These are phyloP conservation scores for Colletotrichum orchidophilum DNA, from an alignment of 2,329 filamentous ascomycete species.

Conservation along the genomic window DNA sequence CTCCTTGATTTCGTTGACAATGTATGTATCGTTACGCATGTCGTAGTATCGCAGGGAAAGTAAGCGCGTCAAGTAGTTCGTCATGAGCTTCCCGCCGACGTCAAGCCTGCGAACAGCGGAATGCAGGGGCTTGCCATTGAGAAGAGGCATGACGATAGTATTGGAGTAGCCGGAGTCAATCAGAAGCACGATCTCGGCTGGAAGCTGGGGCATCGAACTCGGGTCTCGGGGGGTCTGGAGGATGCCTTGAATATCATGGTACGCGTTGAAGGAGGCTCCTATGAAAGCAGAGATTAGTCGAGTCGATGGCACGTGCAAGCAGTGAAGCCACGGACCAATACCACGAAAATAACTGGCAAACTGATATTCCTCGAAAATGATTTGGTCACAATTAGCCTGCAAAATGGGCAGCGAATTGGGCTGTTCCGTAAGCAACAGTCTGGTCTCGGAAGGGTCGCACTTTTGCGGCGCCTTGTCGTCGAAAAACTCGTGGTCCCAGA, in stretches of 20 bases:
- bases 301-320: background rate
- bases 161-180: slow-evolving; percentile 94
- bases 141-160: slow-evolving; percentile 87
- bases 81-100: slow-evolving; percentile 90
- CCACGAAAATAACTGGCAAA: slow-evolving; percentile 87
- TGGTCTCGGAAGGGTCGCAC: slow-evolving; percentile 83
- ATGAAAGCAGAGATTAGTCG: background rate
- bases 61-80: slow-evolving; percentile 90
- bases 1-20: slow-evolving; percentile 97
- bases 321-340: slow-evolving; percentile 61
- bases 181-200: slow-evolving; percentile 84
- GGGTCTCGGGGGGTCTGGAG: slow-evolving; percentile 68
- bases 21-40: slow-evolving; percentile 91
- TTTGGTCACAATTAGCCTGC: slow-evolving; percentile 92
- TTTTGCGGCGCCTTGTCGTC: slow-evolving; percentile 71
- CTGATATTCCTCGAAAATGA: slow-evolving; percentile 96
- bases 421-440: slow-evolving; percentile 85
- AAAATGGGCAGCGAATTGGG: slow-evolving; percentile 83
- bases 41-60: slow-evolving; percentile 93
- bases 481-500: slow-evolving; percentile 93
- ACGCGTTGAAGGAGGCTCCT: slow-evolving; percentile 83
- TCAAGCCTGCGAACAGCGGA: slow-evolving; percentile 85
- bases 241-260: slow-evolving; percentile 77
- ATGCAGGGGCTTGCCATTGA: slow-evolving; percentile 83
- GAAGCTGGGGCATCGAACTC: slow-evolving; percentile 54